These are phyloP conservation scores for Rhododendron simsii DNA, from an alignment of 148 eudicot genomes.

Conservation along the genomic window DNA sequence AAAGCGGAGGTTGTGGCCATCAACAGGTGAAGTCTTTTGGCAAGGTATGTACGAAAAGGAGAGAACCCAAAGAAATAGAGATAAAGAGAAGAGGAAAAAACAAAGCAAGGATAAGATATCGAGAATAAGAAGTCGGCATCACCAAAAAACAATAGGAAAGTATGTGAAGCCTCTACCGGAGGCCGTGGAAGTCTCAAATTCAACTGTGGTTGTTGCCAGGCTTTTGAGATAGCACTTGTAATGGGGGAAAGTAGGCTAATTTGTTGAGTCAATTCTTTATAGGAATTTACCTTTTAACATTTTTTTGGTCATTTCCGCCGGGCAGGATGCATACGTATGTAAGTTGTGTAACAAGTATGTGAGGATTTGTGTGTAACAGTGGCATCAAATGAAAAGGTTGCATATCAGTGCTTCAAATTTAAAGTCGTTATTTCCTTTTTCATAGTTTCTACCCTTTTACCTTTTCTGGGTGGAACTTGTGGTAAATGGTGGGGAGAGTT, in stretches of 20 bases:
- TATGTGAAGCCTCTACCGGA: conserved; percentile 69
- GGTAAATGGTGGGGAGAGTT: neutral
- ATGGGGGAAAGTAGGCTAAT: conserved; percentile 7
- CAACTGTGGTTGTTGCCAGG: conserved; percentile 21
- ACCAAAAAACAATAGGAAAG: conserved; percentile 66
- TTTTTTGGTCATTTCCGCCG: conserved; percentile 7
- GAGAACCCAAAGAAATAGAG: conserved; percentile 40
- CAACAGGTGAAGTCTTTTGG: conserved; percentile 82
- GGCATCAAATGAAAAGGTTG: neutral
- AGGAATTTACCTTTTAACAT: conserved; percentile 14
- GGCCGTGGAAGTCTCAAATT: conserved; percentile 18
- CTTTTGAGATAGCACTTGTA: conserved; percentile 32
- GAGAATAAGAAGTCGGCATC: conserved; percentile 52
- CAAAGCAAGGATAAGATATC: conserved; percentile 51
- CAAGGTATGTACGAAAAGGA: conserved; percentile 73
- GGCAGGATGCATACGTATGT: conserved; percentile 22
- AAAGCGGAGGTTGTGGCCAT: conserved; percentile 85
- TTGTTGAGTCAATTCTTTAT: conserved; percentile 31
- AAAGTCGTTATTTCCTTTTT: neutral
- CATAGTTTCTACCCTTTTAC: neutral
- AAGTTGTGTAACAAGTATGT: neutral
- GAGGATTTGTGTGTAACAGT: conserved; percentile 29
- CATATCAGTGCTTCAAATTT: neutral
- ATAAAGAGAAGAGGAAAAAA: conserved; percentile 48
- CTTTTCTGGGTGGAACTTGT: neutral